Conservation (phyloP, 306 rosid genomes). For the Gynostemma pentaphyllum region DNA sequence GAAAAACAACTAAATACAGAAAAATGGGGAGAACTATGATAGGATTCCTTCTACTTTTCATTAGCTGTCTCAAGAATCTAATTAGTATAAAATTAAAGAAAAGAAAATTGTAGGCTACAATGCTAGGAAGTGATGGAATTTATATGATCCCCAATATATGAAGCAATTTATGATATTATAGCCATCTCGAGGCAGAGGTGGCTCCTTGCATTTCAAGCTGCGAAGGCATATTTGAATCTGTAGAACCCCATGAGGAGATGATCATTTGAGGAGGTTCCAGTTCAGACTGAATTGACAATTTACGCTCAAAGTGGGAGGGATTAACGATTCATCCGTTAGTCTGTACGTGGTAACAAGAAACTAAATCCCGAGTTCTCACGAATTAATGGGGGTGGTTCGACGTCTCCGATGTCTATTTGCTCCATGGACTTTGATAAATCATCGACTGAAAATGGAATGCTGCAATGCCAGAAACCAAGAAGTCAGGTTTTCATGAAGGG, state of each 20-base stretch:
- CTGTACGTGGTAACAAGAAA: conserved; percentile 79
- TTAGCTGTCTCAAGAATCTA: conserved; percentile 6
- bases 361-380: conserved; percentile 96
- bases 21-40: conserved; percentile 5
- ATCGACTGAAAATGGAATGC: conserved; percentile 99
- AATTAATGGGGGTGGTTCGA: conserved; percentile 94
- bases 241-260: background rate
- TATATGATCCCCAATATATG: background rate
- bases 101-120: conserved; percentile 4
- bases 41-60: conserved; percentile 11
- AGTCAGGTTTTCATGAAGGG: conserved; percentile 5
- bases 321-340: conserved; percentile 22
- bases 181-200: background rate
- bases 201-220: conserved; percentile 5
- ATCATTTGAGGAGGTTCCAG: background rate
- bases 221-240: background rate
- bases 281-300: background rate
- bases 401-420: conserved; percentile 70
- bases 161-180: background rate
- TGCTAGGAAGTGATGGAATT: background rate
- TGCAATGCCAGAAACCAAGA: conserved; percentile 24
- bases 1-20: background rate
- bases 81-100: background rate
- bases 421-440: conserved; percentile 97
- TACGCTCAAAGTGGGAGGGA: background rate